Conservation (phyloP, 441 rosid genomes). For the Pelargonium fulgidum region DNA sequence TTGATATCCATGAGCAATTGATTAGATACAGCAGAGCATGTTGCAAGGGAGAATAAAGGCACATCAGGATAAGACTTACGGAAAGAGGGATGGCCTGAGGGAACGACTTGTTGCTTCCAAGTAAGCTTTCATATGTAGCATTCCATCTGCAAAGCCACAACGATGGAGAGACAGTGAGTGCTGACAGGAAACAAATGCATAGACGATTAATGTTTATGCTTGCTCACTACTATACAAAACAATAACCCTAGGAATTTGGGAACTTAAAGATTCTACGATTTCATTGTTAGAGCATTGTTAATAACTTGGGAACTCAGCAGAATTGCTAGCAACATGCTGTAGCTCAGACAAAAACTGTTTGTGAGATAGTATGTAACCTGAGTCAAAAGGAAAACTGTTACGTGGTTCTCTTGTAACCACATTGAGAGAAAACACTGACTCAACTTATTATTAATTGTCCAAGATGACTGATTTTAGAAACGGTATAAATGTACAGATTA, state of each 20-base stretch:
- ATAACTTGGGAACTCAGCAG: background rate
- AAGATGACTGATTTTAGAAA: background rate
- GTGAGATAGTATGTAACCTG: background rate
- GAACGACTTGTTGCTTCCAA: slow-evolving; percentile 61
- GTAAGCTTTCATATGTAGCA: slow-evolving; percentile 49
- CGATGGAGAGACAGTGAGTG: slow-evolving; percentile 33
- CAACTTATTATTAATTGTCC: background rate
- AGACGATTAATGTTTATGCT: slow-evolving; percentile 18
- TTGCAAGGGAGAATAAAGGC: background rate
- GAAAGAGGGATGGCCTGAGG: slow-evolving; percentile 55
- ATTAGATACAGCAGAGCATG: background rate
- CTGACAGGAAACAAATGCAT: slow-evolving; percentile 29
- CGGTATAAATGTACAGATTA: background rate
- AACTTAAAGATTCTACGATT: too few species aligned
- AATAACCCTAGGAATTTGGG: too few species aligned
- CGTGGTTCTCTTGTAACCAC: background rate
- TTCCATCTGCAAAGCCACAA: slow-evolving; percentile 63
- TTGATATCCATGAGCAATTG: slow-evolving; percentile 3
- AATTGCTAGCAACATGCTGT: too few species aligned
- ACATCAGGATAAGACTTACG: slow-evolving; percentile 28
- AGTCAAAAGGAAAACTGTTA: background rate
- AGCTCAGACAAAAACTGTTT: background rate
- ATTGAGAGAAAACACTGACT: background rate
- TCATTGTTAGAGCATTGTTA: background rate
- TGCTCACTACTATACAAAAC: background rate